Evolutionary conservation across 192 early-diverging fungal genomes (phyloP).

Genomic region (Coemansia sp.): DNA sequence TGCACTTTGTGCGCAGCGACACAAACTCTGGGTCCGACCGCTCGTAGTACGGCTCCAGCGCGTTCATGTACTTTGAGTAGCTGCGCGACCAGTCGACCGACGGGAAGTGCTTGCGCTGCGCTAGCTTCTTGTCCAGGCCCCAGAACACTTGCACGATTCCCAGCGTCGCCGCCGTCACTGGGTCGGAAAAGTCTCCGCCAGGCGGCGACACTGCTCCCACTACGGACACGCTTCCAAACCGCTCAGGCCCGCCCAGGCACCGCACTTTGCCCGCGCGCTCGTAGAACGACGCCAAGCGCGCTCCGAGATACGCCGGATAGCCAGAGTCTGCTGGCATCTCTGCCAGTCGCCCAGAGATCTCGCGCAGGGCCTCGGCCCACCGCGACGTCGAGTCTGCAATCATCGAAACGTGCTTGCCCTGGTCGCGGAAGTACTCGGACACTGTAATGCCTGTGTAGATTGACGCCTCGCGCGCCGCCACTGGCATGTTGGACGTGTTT

Average conservation of each 20-base stretch:
- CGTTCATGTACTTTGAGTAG: constrained; percentile 99
- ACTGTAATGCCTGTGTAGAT: constrained; percentile 99
- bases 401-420: constrained; percentile 99
- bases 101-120: constrained; percentile 99
- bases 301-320: constrained; percentile 98
- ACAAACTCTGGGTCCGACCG: constrained; percentile 93
- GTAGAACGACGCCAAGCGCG: constrained; percentile 99
- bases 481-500: constrained; percentile 99
- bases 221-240: constrained; percentile 94
- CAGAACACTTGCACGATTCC: constrained; percentile 99
- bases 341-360: constrained; percentile 99
- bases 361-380: constrained; percentile 99
- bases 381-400: constrained; percentile 99
- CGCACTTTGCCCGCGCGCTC: constrained; percentile 98
- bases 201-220: constrained; percentile 99
- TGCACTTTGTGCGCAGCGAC: constrained; percentile 87
- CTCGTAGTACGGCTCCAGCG: constrained; percentile 96
- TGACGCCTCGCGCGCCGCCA: constrained; percentile 99
- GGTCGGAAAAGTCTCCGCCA: constrained; percentile 99
- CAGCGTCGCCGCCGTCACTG: constrained; percentile 95
- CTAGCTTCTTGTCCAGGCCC: constrained; percentile 99
- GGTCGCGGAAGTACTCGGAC: constrained; percentile 99
- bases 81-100: constrained; percentile 99
- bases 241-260: constrained; percentile 94
- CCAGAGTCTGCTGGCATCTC: constrained; percentile 99